Percentiles rank a stretch among this genome's conserved stretches.
Evolutionary conservation across 140 eudicot species (phyloP).

Genomic region (Anethum foeniculum): DNA sequence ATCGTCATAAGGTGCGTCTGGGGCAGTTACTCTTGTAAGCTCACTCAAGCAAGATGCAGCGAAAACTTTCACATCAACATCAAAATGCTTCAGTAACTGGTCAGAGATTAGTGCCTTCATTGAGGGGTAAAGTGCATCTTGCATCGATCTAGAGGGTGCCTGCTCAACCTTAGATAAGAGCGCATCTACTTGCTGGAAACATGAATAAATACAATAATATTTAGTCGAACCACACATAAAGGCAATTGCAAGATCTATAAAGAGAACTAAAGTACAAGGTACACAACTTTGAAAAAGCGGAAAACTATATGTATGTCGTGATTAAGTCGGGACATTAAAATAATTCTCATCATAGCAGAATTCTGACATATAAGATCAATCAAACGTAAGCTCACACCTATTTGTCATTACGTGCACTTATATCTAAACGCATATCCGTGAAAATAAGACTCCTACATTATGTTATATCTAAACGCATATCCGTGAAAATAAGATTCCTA

Average conservation of each 20-base stretch:
- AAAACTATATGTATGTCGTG: not conserved
- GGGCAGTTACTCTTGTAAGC: constrained; percentile 72
- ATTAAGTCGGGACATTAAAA: not conserved
- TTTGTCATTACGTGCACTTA: not conserved
- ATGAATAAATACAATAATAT: constrained; percentile 5
- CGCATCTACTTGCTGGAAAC: constrained; percentile 43
- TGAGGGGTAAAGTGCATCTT: constrained; percentile 51
- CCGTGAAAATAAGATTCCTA: not conserved
- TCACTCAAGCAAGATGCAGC: constrained; percentile 75
- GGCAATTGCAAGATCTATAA: not conserved
- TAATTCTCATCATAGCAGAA: not conserved
- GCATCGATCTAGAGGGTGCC: constrained; percentile 39
- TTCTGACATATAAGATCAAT: not conserved
- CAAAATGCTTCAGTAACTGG: constrained; percentile 40
- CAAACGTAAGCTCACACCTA: not conserved
- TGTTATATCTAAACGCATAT: not conserved
- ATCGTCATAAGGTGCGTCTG: constrained; percentile 52
- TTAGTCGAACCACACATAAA: not conserved
- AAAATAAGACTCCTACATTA: not conserved
- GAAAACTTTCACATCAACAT: constrained; percentile 44
- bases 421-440: not conserved
- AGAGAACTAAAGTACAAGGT: not conserved
- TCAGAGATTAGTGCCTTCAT: constrained; percentile 57
- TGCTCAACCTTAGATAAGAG: constrained; percentile 59
- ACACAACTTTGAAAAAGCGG: not conserved